A percentile compares a stretch with the other conserved stretches of the same genome.
phyloP scores from a whole-genome alignment of 2,329 filamentous ascomycete genomes.

The Calonectria fujianensis region DNA sequence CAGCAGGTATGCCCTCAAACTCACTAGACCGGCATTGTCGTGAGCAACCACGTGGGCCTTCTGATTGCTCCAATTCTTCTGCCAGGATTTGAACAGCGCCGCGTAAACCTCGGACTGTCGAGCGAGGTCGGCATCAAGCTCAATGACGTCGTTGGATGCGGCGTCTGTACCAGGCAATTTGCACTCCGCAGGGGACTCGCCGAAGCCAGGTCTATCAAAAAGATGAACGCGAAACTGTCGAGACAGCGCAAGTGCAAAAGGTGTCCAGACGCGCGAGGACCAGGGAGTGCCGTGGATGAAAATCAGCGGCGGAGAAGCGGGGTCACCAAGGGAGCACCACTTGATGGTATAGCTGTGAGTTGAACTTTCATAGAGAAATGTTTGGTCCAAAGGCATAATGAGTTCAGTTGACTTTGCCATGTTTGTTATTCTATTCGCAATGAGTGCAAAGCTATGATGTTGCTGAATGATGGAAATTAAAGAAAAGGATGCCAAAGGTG shows the following conservation, averaged over 20 bases:
- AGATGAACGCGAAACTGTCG: slow-evolving; percentile 63
- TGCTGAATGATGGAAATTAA: not conserved
- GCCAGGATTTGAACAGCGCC: slow-evolving; percentile 62
- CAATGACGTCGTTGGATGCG: slow-evolving; percentile 41
- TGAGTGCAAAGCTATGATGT: not conserved
- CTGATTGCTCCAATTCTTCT: slow-evolving; percentile 47
- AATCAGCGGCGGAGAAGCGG: slow-evolving; percentile 58
- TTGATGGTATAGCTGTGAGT: slow-evolving; percentile 56
- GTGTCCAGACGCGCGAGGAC: slow-evolving; percentile 64
- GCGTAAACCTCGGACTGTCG: slow-evolving; percentile 62
- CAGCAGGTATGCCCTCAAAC: slow-evolving; percentile 61
- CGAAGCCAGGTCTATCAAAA: slow-evolving; percentile 68
- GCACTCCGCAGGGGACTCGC: slow-evolving; percentile 57
- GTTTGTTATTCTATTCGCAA: not conserved
- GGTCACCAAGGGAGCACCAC: slow-evolving; percentile 60
- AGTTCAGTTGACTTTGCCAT: not conserved
- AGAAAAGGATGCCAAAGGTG: not conserved
- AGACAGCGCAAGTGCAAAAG: slow-evolving; percentile 60
- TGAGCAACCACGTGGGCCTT: slow-evolving; percentile 65
- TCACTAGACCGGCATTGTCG: slow-evolving; percentile 66
- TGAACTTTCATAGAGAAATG: slow-evolving; percentile 56
- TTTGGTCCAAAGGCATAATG: slow-evolving; percentile 35
- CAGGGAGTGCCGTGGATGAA: slow-evolving; percentile 70
- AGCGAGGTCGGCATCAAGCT: slow-evolving; percentile 60
- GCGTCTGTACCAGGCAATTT: slow-evolving; percentile 39